Conservation (phyloP, 179 eudicot species). For the Patellifolia procumbens region DNA sequence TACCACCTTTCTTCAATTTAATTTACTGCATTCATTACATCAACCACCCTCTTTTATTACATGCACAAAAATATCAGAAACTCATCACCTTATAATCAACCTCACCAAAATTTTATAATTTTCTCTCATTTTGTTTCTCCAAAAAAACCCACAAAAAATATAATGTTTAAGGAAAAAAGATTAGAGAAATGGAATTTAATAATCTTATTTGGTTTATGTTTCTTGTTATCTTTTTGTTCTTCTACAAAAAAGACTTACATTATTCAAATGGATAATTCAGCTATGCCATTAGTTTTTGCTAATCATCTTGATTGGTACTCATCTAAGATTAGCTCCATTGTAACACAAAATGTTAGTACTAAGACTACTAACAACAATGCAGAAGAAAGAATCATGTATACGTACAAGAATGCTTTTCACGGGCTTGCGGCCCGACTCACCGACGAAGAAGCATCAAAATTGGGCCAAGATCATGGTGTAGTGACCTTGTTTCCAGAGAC, state of each 20-base stretch:
- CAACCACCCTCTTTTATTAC: conserved; percentile 31
- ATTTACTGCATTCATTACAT: conserved; percentile 24
- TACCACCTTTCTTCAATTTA: conserved; percentile 20
- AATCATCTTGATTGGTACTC: conserved; percentile 67
- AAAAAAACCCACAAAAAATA: neutral
- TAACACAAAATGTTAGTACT: conserved; percentile 10
- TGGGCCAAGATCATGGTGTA: conserved; percentile 46
- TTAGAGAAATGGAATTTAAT: neutral
- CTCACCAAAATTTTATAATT: neutral
- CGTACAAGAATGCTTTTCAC: conserved; percentile 65
- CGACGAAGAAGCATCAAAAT: conserved; percentile 45
- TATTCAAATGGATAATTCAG: conserved; percentile 66
- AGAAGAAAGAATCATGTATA: conserved; percentile 51
- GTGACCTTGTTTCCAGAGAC: conserved; percentile 56
- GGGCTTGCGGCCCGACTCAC: conserved; percentile 74
- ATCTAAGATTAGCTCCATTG: conserved; percentile 50
- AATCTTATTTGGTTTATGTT: neutral
- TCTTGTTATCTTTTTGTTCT: conserved; percentile 8
- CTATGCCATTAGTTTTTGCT: conserved; percentile 55
- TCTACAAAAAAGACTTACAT: conserved; percentile 53
- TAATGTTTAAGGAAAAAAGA: neutral
- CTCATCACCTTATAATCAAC: neutral
- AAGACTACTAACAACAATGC: neutral
- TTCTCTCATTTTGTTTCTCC: neutral
- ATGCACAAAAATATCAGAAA: neutral